Base-by-base conservation (phyloP, 2,329 filamentous ascomycete genomes). In the Dendrostoma leiphaemia region DNA sequence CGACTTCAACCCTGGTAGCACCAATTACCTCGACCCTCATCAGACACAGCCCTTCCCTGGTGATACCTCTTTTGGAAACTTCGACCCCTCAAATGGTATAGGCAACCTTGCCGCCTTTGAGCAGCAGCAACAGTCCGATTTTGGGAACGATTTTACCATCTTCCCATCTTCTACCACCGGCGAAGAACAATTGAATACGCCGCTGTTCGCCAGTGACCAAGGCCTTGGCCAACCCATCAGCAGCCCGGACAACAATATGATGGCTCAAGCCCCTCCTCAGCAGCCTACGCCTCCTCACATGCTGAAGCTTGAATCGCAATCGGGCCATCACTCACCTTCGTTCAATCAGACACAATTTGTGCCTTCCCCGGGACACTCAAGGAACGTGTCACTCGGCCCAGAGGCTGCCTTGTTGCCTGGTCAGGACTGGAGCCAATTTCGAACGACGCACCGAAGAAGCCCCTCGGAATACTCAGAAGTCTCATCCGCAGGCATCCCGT, bases 381-480 rank as follows among this genome's bases (percentile, higher is more conserved):
- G 81, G 55, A 77, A 84, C 65, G 71, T 76, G 24, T 84, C 82
- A 4, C 73, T 85, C 2, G 79, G 79, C 1, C 81, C 81, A 2
- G 79, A 82, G 64, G 77, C 80, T 6, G 81, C 82, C 2, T 68
- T 84, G n/a, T 69, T 82, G 26, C 75, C 74, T 3, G 73, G 70
- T n/a, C 80, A 82, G 60, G 80, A 84, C 56, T 84, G 81, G 81
- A 76, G 62, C 38, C 79, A 83, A 56, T 97, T 96, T 65, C 87
- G 90, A 61, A 79, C n/a, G n/a, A n/a, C 83, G n/a, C 93, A 97
- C 67, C 83, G 91, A 62, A 84, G 92, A 64, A 86, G 84, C 34
- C 89, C 90, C 1, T 97, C 92, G n/a, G 93, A 97, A 63, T 91
- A 88, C 64, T 96, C 91, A 3, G 93, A 97, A 62, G 86, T 96